Percentiles rank a stretch among this genome's conserved stretches.
These are phyloP conservation scores for Starmerella floris DNA, from an alignment of 805 yeast species.

Conservation along the genomic window DNA sequence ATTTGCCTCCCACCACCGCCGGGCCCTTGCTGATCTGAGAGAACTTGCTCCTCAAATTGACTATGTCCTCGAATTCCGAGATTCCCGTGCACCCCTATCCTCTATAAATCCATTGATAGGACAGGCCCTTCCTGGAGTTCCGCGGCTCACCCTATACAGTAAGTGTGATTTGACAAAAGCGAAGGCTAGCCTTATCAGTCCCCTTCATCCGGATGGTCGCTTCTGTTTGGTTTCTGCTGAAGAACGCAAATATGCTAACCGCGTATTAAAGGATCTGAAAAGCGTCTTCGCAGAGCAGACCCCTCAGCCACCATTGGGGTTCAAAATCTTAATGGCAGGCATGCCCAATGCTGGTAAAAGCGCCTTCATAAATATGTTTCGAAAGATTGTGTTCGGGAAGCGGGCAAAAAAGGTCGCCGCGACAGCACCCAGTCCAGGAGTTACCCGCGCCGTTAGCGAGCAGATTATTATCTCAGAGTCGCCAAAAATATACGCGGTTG, in stretches of 20 bases:
- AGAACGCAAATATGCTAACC: slow-evolving; percentile 36
- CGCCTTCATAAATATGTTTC: slow-evolving; percentile 61
- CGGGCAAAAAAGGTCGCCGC: slow-evolving; percentile 49
- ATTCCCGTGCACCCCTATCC: slow-evolving; percentile 76
- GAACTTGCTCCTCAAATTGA: slow-evolving; percentile 68
- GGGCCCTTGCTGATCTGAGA: slow-evolving; percentile 55
- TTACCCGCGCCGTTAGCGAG: slow-evolving; percentile 68
- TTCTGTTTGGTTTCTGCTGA: slow-evolving; percentile 50
- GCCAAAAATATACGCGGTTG: slow-evolving; percentile 51
- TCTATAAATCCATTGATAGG: slow-evolving; percentile 73
- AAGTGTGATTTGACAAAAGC: slow-evolving; percentile 53
- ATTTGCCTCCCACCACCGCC: slow-evolving; percentile 83
- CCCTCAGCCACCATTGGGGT: slow-evolving; percentile 76
- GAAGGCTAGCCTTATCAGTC: slow-evolving; percentile 29
- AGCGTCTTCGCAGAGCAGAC: slow-evolving; percentile 26
- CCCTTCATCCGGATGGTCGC: slow-evolving; percentile 36
- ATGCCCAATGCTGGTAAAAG: slow-evolving; percentile 99
- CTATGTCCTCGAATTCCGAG: slow-evolving; percentile 71
- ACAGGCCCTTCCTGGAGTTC: slow-evolving; percentile 41
- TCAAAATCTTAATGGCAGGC: slow-evolving; percentile 65
- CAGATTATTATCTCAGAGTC: slow-evolving; percentile 54
- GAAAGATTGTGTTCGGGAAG: slow-evolving; percentile 33
- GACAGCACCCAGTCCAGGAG: slow-evolving; percentile 84
- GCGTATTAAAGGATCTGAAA: slow-evolving; percentile 39
- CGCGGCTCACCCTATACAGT: slow-evolving; percentile 56